Evolutionary conservation across 2,329 filamentous ascomycete genomes (phyloP).

Genomic region (Monilinia fructigena): DNA sequence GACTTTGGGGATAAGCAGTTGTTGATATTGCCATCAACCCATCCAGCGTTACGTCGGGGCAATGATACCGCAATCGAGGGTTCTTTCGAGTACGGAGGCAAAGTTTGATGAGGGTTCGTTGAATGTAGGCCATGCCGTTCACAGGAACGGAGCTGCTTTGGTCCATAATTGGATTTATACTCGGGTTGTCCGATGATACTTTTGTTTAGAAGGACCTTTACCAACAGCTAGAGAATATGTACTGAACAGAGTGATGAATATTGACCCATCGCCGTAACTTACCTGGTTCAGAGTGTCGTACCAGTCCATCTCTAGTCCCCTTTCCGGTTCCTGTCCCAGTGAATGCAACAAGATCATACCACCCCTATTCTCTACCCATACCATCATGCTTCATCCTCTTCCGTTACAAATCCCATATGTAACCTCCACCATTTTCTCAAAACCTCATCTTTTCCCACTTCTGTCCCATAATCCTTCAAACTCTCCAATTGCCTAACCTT

Average conservation of each 20-base stretch:
- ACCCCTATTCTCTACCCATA: background rate
- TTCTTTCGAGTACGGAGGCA: background rate
- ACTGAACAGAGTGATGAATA: background rate
- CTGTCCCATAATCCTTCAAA: slow-evolving; percentile 32
- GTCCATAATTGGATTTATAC: background rate
- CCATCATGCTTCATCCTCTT: background rate
- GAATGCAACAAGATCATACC: slow-evolving; percentile 8
- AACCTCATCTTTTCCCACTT: slow-evolving; percentile 28
- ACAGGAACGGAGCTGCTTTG: background rate
- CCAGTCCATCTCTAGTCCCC: background rate
- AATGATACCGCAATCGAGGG: background rate
- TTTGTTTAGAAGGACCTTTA: no score
- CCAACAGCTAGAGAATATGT: background rate
- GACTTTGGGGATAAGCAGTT: background rate
- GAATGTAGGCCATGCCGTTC: slow-evolving; percentile 11
- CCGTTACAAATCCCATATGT: slow-evolving; percentile 33
- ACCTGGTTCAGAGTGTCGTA: background rate
- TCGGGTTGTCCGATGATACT: background rate
- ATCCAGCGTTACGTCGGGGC: background rate
- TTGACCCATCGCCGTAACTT: background rate
- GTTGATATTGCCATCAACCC: background rate
- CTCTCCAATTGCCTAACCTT: slow-evolving; percentile 31
- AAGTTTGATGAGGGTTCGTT: background rate
- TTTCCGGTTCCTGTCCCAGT: background rate
- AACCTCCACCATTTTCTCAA: slow-evolving; percentile 36